Evolutionary conservation across 2,329 filamentous ascomycete species (phyloP).

Genomic region (Byssothecium circinans): DNA sequence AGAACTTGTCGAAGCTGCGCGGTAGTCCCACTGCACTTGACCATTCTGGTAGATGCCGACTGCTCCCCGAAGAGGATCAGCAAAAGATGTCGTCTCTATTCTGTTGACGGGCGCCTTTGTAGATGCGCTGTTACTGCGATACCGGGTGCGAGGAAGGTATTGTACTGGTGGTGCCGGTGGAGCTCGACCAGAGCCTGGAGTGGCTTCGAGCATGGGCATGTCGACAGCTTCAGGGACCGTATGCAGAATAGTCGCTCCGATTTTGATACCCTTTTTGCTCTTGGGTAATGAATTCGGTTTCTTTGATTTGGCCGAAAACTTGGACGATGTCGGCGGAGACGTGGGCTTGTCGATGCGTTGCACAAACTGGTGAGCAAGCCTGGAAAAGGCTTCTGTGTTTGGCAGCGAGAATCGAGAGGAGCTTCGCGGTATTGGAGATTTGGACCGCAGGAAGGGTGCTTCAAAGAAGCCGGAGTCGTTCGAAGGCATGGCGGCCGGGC

Average conservation of each 20-base stretch:
- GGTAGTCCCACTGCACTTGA: slow-evolving; percentile 45
- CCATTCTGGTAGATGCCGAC: slow-evolving; percentile 52
- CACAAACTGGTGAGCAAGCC: slow-evolving; percentile 31
- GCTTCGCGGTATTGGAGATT: slow-evolving; percentile 4
- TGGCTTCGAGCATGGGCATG: slow-evolving; percentile 47
- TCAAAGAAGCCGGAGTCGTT: slow-evolving; percentile 18
- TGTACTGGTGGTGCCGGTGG: slow-evolving; percentile 20
- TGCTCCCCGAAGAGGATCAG: slow-evolving; percentile 27
- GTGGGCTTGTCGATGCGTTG: slow-evolving; percentile 54
- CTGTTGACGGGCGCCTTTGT: slow-evolving; percentile 6
- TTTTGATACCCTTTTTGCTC: slow-evolving; percentile 22
- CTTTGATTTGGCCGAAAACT: slow-evolving; percentile 7
- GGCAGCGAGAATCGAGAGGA: slow-evolving; percentile 2
- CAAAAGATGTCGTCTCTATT: slow-evolving; percentile 29
- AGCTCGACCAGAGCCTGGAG: slow-evolving; percentile 37
- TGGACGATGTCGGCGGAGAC: slow-evolving; percentile 7
- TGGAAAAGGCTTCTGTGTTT: neutral
- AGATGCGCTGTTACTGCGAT: slow-evolving; percentile 20
- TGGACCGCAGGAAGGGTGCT: slow-evolving; percentile 11
- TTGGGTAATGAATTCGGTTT: slow-evolving; percentile 26
- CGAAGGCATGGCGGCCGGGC: slow-evolving; percentile 18
- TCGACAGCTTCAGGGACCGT: slow-evolving; percentile 36
- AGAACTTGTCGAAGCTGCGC: slow-evolving; percentile 9
- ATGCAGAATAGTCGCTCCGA: slow-evolving; percentile 35
- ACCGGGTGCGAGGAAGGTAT: slow-evolving; percentile 18